Evolutionary conservation across 2,329 filamentous ascomycete species (phyloP).

Genomic region (Daldinia sp.): DNA sequence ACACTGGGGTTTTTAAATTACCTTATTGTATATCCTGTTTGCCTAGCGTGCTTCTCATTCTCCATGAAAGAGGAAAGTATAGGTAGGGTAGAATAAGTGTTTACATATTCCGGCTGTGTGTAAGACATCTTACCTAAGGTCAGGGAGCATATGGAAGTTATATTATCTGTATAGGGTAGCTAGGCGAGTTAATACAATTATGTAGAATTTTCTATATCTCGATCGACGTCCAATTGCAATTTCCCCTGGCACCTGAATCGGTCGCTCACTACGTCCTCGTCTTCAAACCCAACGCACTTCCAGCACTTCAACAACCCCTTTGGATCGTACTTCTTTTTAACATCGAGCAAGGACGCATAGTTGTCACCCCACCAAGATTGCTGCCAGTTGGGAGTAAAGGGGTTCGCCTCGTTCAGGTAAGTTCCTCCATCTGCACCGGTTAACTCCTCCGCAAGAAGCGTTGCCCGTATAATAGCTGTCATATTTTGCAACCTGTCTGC

Average conservation of each 20-base stretch:
- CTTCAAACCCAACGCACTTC: conserved; percentile 45
- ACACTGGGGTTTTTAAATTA: neutral
- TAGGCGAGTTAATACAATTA: neutral
- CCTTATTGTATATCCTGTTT: too few species aligned
- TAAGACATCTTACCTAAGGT: too few species aligned
- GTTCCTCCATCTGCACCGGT: conserved; percentile 52
- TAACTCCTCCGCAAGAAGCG: conserved; percentile 35
- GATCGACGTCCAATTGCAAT: neutral
- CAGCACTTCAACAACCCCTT: conserved; percentile 49
- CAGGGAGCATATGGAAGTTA: too few species aligned
- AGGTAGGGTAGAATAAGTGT: too few species aligned
- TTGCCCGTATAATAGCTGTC: conserved; percentile 32
- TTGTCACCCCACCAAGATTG: conserved; percentile 53
- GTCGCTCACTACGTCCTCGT: conserved; percentile 31
- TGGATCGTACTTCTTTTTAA: conserved; percentile 54
- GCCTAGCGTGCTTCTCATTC: too few species aligned
- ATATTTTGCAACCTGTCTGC: conserved; percentile 39
- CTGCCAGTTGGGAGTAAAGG: conserved; percentile 53
- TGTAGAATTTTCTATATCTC: neutral
- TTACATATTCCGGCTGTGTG: neutral
- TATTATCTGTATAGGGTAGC: neutral
- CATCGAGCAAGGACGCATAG: conserved; percentile 49
- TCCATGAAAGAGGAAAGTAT: too few species aligned
- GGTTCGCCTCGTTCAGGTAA: conserved; percentile 57
- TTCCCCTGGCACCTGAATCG: neutral